phyloP scores from a whole-genome alignment of 768 basidiomycete genomes.

The Podaxis sp. region DNA sequence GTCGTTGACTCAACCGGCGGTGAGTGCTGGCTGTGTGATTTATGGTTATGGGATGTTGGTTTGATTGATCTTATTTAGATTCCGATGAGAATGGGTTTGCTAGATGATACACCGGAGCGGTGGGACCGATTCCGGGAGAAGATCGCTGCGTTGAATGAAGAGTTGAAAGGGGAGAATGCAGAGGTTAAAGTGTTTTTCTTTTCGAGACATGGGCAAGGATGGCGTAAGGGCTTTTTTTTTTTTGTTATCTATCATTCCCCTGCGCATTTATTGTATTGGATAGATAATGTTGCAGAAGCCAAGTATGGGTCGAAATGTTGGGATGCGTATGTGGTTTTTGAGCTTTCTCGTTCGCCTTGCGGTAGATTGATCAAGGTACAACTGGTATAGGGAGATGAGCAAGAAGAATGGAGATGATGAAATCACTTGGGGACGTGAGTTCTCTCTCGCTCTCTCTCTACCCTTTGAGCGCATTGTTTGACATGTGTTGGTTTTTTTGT shows the following conservation, averaged over 20 bases:
- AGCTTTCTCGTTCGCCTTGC: not conserved
- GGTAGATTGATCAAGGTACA: not conserved
- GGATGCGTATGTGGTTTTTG: conserved; percentile 45
- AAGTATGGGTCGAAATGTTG: conserved; percentile 59
- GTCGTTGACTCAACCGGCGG: conserved; percentile 3
- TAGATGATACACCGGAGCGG: conserved; percentile 41
- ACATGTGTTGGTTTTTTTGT: not conserved
- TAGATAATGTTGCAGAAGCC: conserved; percentile 64
- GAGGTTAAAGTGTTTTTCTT: conserved; percentile 64
- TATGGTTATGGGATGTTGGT: not conserved
- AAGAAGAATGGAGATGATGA: conserved; percentile 60
- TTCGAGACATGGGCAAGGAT: conserved; percentile 69
- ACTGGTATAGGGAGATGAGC: conserved; percentile 50
- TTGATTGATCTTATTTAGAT: conserved; percentile 29
- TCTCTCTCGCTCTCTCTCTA: conserved; percentile 12
- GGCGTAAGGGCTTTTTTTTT: conserved; percentile 41
- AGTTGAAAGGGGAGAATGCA: conserved; percentile 19
- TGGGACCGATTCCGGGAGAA: conserved; percentile 43
- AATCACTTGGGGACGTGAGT: conserved; percentile 71
- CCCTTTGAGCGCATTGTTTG: not conserved
- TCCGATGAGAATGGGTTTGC: conserved; percentile 55
- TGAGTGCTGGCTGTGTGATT: not conserved
- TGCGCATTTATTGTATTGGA: not conserved
- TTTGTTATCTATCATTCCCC: conserved; percentile 2
- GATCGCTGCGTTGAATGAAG: conserved; percentile 41